Evolutionary conservation across 2,329 filamentous ascomycete genomes (phyloP).

Genomic region (Trichophaea hybrida): DNA sequence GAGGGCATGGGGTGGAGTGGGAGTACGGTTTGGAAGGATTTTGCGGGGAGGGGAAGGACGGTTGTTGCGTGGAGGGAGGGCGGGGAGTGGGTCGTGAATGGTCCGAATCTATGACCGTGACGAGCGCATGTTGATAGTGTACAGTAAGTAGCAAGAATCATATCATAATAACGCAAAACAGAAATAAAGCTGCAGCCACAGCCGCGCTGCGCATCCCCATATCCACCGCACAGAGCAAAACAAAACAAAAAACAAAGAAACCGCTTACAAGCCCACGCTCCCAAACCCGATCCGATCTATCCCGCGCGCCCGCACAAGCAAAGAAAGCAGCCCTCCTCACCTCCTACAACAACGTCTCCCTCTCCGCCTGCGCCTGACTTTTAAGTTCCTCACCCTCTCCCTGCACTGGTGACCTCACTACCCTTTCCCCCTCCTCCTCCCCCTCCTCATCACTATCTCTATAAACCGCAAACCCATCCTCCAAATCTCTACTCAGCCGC

Average conservation of each 20-base stretch:
- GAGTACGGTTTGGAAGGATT: slow-evolving; percentile 23
- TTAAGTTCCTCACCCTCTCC: background rate
- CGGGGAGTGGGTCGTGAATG: slow-evolving; percentile 13
- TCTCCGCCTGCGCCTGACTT: background rate
- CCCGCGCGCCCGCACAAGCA: background rate
- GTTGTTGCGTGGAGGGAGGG: slow-evolving; percentile 25
- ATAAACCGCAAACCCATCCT: slow-evolving; percentile 60
- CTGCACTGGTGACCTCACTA: background rate
- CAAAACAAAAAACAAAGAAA: slow-evolving; percentile 5
- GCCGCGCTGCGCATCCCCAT: background rate
- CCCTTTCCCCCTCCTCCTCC: background rate
- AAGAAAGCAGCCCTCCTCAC: no score
- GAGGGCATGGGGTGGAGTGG: slow-evolving; percentile 9
- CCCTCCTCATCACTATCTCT: slow-evolving; percentile 38
- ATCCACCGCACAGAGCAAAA: background rate
- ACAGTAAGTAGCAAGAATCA: background rate
- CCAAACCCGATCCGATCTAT: background rate
- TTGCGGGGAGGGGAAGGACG: slow-evolving; percentile 21
- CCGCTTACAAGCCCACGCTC: background rate
- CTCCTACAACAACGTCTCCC: background rate
- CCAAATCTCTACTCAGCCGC: slow-evolving; percentile 34
- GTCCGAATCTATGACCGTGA: slow-evolving; percentile 5
- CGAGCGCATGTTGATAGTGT: background rate
- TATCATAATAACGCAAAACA: background rate
- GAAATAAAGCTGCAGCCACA: background rate